Conservation (phyloP, 2,329 filamentous ascomycete genomes). For the Scedosporium boydii region DNA sequence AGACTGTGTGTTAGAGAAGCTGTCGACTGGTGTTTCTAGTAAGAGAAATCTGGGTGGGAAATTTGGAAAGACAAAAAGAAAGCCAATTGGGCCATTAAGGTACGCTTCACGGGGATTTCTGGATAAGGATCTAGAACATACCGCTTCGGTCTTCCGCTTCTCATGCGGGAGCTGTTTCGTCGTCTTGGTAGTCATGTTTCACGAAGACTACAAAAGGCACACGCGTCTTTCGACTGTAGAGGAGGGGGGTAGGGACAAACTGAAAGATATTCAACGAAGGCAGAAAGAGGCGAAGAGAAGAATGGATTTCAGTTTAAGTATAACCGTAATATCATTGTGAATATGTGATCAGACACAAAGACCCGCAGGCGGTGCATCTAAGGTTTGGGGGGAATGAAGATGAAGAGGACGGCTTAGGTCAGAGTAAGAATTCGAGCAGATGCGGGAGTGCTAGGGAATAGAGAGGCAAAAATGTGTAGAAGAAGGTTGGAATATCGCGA, state of each 20-base stretch:
- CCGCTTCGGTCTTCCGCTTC: slow-evolving; percentile 77
- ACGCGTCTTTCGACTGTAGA: background rate
- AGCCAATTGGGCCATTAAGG: background rate
- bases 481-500: too few species aligned
- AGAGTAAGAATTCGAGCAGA: background rate
- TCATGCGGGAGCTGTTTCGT: slow-evolving; percentile 63
- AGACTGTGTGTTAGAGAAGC: background rate
- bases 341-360: background rate
- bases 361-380: slow-evolving; percentile 4
- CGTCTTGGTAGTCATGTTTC: slow-evolving; percentile 43
- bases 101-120: background rate
- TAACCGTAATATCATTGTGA: slow-evolving; percentile 7
- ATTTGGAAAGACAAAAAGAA: background rate
- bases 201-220: slow-evolving; percentile 14
- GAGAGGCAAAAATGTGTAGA: background rate
- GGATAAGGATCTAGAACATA: slow-evolving; percentile 28
- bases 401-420: background rate
- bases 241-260: background rate
- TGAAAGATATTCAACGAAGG: background rate
- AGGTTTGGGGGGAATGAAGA: background rate
- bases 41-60: background rate
- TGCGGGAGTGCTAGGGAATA: background rate
- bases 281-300: background rate
- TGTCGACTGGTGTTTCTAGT: background rate
- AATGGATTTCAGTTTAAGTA: background rate